phyloP scores from a whole-genome alignment of 1,139 yeast species.

The Blastobotrys aristatus region DNA sequence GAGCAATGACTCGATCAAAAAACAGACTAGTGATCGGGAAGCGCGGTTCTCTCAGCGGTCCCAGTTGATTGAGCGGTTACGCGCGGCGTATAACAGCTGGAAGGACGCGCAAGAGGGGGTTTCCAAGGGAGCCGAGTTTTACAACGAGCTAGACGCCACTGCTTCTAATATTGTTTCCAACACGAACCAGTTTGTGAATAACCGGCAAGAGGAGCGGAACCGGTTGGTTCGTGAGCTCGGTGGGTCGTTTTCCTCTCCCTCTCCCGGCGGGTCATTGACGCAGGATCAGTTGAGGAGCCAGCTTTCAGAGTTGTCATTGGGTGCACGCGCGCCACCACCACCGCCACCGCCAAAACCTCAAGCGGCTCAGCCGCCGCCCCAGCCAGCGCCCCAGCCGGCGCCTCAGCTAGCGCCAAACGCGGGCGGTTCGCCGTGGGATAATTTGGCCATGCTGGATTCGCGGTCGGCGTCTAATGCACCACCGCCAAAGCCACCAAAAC shows the following conservation, averaged over 20 bases:
- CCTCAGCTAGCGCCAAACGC: slow-evolving; percentile 12
- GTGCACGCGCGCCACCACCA: slow-evolving; percentile 8
- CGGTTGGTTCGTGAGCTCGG: slow-evolving; percentile 21
- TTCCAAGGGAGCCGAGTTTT: slow-evolving; percentile 58
- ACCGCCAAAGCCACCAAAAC: slow-evolving; percentile 24
- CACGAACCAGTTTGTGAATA: slow-evolving; percentile 36
- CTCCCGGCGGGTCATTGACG: not conserved
- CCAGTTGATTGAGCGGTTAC: slow-evolving; percentile 44
- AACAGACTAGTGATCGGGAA: slow-evolving; percentile 36
- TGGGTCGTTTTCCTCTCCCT: not conserved
- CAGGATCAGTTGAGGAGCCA: slow-evolving; percentile 27
- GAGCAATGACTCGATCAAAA: slow-evolving; percentile 39
- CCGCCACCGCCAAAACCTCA: slow-evolving; percentile 7
- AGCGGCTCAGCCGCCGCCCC: slow-evolving; percentile 10
- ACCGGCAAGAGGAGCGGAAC: slow-evolving; percentile 35
- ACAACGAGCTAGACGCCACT: slow-evolving; percentile 48
- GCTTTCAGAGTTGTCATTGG: slow-evolving; percentile 24
- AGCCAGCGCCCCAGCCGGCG: slow-evolving; percentile 8
- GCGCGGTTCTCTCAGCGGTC: slow-evolving; percentile 38
- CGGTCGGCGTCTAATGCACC: slow-evolving; percentile 10
- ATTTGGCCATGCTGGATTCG: slow-evolving; percentile 15
- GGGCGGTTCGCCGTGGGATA: slow-evolving; percentile 18
- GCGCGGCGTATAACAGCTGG: slow-evolving; percentile 51
- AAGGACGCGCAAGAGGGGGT: slow-evolving; percentile 54
- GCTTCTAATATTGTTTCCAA: slow-evolving; percentile 39